Evolutionary conservation across 1,284 basidiomycete genomes (phyloP), one percentile per base, ranked within the genome.

Genomic region (Sanghuangporus baumii): DNA sequence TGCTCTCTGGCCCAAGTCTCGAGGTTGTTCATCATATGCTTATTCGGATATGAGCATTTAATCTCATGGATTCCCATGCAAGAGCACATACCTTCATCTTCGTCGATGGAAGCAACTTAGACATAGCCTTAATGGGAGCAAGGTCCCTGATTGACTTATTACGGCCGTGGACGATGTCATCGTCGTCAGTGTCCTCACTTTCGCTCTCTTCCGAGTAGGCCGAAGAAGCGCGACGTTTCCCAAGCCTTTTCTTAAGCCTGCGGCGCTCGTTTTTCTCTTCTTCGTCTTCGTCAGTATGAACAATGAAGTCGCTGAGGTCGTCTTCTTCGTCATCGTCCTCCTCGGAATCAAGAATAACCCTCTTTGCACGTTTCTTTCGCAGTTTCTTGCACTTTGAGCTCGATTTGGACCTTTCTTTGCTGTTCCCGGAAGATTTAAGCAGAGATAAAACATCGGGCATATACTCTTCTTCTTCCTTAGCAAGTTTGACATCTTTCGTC

Each of bases 21-120:
- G 5, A 86, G 68, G 14, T 72, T 68, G 31, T 81, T 74, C 81
- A 86, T 86, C 84, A 85, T 85, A 52, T 74, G 75, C 82, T 84
- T 64, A 14, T 60, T 14, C 18, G 14, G 26, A 20, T 2, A 9
- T 23, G 1, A 46, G 16, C 20, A 20, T n/a, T n/a, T n/a, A 18
- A 18, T 18, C 9, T 20, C 16, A 6, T 46, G 16, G 18, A n/a
- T 46, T 46, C 20, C 43, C 16, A n/a, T 7, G 43, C 43, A 46
- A 14, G 16, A 46, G 16, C 14, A 18, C 75, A 40, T 61, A 83
- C 83, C 76, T 84, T 85, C 83, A 86, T 84, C 76, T 86, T 86
- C 1, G 82, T 84, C 3, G 84, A 85, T 0, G 84, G 82, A 46
- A 85, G 68, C 71, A 85, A 84, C 38, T 73, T 71, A 5, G 79